These are phyloP conservation scores for Amesomyces nigricolor DNA, from an alignment of 2,329 filamentous ascomycete genomes.

Conservation along the genomic window DNA sequence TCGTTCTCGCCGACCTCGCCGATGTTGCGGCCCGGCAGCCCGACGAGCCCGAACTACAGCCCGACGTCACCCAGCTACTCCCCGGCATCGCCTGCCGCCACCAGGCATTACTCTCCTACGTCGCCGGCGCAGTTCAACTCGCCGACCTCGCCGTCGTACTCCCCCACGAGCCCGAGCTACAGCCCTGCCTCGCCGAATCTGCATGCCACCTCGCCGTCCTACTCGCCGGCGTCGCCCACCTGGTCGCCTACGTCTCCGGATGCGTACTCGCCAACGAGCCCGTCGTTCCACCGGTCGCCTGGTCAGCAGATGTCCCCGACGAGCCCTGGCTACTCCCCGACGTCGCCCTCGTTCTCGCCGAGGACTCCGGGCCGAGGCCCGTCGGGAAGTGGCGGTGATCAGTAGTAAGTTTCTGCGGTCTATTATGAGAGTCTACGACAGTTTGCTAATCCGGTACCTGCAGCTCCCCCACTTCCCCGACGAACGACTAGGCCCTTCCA, in stretches of 20 bases:
- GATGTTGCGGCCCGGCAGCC: constrained; percentile 49
- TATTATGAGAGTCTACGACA: not conserved
- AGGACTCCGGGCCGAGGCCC: constrained; percentile 39
- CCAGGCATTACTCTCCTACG: constrained; percentile 58
- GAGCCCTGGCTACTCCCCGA: constrained; percentile 68
- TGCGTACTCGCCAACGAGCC: constrained; percentile 59
- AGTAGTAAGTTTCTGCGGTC: constrained; percentile 35
- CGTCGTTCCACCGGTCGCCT: constrained; percentile 51
- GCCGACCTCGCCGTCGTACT: constrained; percentile 68
- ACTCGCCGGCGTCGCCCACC: constrained; percentile 65
- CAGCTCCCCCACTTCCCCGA: constrained; percentile 37
- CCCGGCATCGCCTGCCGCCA: constrained; percentile 53
- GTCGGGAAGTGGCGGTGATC: constrained; percentile 32
- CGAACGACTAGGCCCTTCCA: constrained; percentile 30
- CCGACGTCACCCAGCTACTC: constrained; percentile 62
- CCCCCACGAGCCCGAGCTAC: constrained; percentile 65
- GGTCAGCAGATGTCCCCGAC: constrained; percentile 55
- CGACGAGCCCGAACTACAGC: constrained; percentile 56
- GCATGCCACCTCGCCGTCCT: constrained; percentile 52
- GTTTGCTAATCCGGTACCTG: constrained; percentile 11
- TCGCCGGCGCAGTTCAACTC: constrained; percentile 70
- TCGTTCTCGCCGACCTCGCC: constrained; percentile 60
- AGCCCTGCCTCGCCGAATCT: constrained; percentile 61
- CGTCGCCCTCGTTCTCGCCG: constrained; percentile 45
- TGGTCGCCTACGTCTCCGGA: constrained; percentile 71